phyloP scores from a whole-genome alignment of 768 basidiomycete species.

The Hygrocybe coccinea region DNA sequence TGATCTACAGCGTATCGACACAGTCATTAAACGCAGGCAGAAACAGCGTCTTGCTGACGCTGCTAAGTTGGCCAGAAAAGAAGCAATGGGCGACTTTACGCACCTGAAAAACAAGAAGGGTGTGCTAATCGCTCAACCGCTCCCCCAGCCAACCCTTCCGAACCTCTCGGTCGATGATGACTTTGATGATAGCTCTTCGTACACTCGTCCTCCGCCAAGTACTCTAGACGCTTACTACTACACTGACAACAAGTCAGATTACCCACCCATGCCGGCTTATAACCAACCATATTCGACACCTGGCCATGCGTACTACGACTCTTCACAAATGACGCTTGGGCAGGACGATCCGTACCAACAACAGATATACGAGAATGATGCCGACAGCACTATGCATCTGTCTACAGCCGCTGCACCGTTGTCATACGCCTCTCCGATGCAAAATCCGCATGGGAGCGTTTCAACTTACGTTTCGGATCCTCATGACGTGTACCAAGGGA shows the following conservation, averaged over 20 bases:
- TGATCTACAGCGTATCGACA: conserved; percentile 71
- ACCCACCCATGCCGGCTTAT: conserved; percentile 76
- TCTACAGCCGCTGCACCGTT: conserved; percentile 55
- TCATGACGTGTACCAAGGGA: conserved; percentile 55
- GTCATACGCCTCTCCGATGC: conserved; percentile 27
- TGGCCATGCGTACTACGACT: conserved; percentile 52
- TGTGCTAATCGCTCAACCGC: conserved; percentile 67
- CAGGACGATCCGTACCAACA: conserved; percentile 49
- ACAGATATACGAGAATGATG: conserved; percentile 58
- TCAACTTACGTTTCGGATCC: conserved; percentile 38
- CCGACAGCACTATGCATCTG: conserved; percentile 60
- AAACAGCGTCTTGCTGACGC: conserved; percentile 81
- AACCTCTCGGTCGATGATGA: conserved; percentile 85
- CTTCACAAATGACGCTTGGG: conserved; percentile 51
- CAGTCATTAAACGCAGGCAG: conserved; percentile 87
- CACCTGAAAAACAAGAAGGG: conserved; percentile 94
- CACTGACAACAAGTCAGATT: conserved; percentile 47
- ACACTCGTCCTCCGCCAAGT: conserved; percentile 53
- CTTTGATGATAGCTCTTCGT: conserved; percentile 52
- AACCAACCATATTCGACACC: conserved; percentile 54
- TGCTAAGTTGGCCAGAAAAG: conserved; percentile 78
- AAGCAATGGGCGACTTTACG: conserved; percentile 86
- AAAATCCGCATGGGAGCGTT: conserved; percentile 10
- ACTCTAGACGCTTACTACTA: conserved; percentile 51
- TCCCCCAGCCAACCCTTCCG: conserved; percentile 93